phyloP scores from a whole-genome alignment of 2,329 filamentous ascomycete genomes.

The Calonectria honghensis region DNA sequence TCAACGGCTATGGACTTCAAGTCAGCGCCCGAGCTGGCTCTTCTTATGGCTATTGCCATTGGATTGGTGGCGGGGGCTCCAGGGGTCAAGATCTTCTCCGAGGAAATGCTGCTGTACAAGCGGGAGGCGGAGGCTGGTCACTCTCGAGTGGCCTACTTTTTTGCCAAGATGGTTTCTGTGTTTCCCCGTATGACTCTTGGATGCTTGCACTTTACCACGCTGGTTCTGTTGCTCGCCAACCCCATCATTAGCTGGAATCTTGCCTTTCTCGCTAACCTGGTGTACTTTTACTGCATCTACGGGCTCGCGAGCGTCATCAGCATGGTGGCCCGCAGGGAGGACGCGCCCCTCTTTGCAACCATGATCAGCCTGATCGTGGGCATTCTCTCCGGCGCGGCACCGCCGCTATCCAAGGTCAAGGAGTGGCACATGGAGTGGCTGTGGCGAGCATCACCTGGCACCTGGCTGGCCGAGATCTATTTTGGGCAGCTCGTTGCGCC shows the following conservation, averaged over 20 bases:
- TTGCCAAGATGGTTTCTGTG: slow-evolving; percentile 72
- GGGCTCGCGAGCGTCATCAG: slow-evolving; percentile 71
- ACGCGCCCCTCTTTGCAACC: slow-evolving; percentile 74
- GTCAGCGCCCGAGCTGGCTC: slow-evolving; percentile 71
- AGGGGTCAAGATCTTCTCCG: slow-evolving; percentile 73
- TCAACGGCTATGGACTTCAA: slow-evolving; percentile 70
- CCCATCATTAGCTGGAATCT: slow-evolving; percentile 70
- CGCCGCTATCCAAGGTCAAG: slow-evolving; percentile 68
- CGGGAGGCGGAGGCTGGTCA: slow-evolving; percentile 75
- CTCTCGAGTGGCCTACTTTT: slow-evolving; percentile 73
- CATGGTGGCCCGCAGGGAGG: slow-evolving; percentile 73
- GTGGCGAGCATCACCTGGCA: slow-evolving; percentile 72
- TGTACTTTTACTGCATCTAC: slow-evolving; percentile 77
- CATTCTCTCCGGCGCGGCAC: slow-evolving; percentile 72
- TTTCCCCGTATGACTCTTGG: slow-evolving; percentile 70
- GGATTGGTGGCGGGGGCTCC: slow-evolving; percentile 71
- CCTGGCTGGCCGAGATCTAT: slow-evolving; percentile 75
- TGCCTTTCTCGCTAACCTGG: slow-evolving; percentile 70
- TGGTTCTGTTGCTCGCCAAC: slow-evolving; percentile 68
- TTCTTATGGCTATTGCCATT: slow-evolving; percentile 72
- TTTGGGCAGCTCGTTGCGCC: slow-evolving; percentile 71
- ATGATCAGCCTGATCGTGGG: slow-evolving; percentile 73
- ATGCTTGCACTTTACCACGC: slow-evolving; percentile 73
- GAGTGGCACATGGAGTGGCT: slow-evolving; percentile 73
- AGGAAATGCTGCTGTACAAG: slow-evolving; percentile 64